phyloP scores from a whole-genome alignment of 768 basidiomycete genomes.

The Pisolithus orientalis region DNA sequence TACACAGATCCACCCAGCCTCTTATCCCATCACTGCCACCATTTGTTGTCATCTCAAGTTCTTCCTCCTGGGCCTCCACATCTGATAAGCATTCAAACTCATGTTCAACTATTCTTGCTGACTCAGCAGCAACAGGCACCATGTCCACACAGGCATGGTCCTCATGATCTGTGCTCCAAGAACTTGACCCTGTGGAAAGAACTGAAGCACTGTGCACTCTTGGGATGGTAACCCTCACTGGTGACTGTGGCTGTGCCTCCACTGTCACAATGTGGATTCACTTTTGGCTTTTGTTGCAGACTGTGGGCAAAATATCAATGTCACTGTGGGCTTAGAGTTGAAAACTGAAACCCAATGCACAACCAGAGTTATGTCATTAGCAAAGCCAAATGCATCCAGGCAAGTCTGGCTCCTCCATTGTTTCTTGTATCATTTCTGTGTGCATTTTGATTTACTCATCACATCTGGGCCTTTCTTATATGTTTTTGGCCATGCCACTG shows the following conservation, averaged over 20 bases:
- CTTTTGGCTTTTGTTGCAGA: neutral
- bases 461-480: neutral
- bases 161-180: neutral
- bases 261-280: neutral
- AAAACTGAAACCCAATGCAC: neutral
- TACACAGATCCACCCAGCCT: constrained; percentile 18
- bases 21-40: neutral
- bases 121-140: too few species aligned
- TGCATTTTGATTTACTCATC: neutral
- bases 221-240: neutral
- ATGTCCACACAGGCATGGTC: neutral
- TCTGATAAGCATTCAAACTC: neutral
- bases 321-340: neutral
- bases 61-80: constrained; percentile 17
- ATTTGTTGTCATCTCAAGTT: constrained; percentile 9
- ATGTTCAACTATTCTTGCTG: too few species aligned
- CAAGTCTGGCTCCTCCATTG: neutral
- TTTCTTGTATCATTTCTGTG: neutral
- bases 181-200: neutral
- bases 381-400: neutral
- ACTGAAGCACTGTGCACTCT: neutral
- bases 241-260: neutral
- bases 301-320: neutral
- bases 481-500: neutral
- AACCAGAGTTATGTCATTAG: neutral